Conservation (phyloP, 176 grass and related monocot species). For the Eremochloa ophiuroides region DNA sequence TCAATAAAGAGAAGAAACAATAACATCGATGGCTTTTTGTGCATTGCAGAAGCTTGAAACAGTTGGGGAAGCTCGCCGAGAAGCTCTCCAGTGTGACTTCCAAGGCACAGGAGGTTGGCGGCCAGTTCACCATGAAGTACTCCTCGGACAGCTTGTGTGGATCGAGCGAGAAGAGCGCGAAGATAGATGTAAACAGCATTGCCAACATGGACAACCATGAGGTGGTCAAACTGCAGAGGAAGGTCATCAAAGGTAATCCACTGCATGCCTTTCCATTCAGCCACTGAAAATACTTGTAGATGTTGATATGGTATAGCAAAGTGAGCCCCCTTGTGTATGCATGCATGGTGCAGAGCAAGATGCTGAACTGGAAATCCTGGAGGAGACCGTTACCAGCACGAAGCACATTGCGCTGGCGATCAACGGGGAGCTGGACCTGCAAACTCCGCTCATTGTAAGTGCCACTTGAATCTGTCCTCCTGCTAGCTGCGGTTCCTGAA, state of each 20-base stretch:
- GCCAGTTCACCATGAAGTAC: conserved; percentile 45
- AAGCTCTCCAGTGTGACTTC: conserved; percentile 54
- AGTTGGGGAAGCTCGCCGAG: conserved; percentile 59
- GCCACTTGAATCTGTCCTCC: not conserved
- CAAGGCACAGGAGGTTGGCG: conserved; percentile 42
- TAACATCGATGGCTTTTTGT: not conserved
- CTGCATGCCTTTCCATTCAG: not conserved
- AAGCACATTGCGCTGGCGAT: conserved; percentile 76
- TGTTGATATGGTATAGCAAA: not conserved
- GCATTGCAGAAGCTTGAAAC: conserved; percentile 48
- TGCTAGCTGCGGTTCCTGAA: not conserved
- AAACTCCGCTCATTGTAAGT: conserved; percentile 74
- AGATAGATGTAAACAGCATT: conserved; percentile 42
- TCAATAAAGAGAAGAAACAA: not conserved
- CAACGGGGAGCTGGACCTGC: conserved; percentile 74
- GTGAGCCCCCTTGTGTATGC: not conserved
- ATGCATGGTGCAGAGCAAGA: conserved; percentile 62
- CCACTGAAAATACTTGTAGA: not conserved
- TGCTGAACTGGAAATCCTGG: conserved; percentile 47
- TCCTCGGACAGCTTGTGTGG: conserved; percentile 46
- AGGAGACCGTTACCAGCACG: conserved; percentile 49
- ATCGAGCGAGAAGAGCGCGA: conserved; percentile 28
- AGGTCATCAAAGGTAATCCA: conserved; percentile 61
- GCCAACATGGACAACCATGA: conserved; percentile 53
- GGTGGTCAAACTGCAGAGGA: conserved; percentile 53